Percentiles rank a stretch among this genome's conserved stretches.
Conservation (phyloP, 2,329 filamentous ascomycete species). For the Chalaropsis ovoidea region DNA sequence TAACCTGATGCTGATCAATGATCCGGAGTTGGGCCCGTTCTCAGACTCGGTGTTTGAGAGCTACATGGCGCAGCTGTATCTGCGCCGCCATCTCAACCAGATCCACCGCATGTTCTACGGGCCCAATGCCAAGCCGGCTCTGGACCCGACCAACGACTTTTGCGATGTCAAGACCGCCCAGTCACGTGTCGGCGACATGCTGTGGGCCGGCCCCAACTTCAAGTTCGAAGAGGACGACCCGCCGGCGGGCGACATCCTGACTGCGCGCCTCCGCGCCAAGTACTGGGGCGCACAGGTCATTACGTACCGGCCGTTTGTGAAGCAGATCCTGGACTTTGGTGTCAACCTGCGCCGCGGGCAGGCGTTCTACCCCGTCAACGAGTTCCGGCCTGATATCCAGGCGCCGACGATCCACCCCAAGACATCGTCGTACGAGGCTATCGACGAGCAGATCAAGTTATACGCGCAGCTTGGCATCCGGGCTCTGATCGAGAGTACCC, state of each 20-base stretch:
- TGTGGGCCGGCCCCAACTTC: constrained; percentile 43
- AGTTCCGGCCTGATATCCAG: constrained; percentile 34
- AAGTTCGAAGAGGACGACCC: constrained; percentile 56
- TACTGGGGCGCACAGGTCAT: constrained; percentile 91
- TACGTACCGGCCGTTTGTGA: constrained; percentile 68
- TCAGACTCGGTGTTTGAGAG: constrained; percentile 44
- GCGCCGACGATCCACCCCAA: constrained; percentile 34
- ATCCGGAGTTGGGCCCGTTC: constrained; percentile 34
- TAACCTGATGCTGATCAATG: constrained; percentile 36
- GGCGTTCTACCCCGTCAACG: constrained; percentile 30
- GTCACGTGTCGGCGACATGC: constrained; percentile 31
- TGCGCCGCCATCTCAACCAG: constrained; percentile 54
- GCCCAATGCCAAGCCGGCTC: constrained; percentile 32
- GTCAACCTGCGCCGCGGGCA: constrained; percentile 32
- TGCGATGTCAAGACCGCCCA: constrained; percentile 36
- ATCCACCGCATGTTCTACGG: constrained; percentile 50
- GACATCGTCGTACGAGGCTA: constrained; percentile 33
- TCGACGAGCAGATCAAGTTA: constrained; percentile 41
- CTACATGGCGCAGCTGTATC: constrained; percentile 53
- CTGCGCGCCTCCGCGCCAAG: constrained; percentile 78
- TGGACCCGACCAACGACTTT: constrained; percentile 31
- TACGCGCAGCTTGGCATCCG: constrained; percentile 55
- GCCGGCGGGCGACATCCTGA: constrained; percentile 65
- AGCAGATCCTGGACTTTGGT: constrained; percentile 45
- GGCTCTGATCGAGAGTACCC: constrained; percentile 74